Conservation (phyloP, 2,329 filamentous ascomycete genomes). For the Pyrenophora teres region DNA sequence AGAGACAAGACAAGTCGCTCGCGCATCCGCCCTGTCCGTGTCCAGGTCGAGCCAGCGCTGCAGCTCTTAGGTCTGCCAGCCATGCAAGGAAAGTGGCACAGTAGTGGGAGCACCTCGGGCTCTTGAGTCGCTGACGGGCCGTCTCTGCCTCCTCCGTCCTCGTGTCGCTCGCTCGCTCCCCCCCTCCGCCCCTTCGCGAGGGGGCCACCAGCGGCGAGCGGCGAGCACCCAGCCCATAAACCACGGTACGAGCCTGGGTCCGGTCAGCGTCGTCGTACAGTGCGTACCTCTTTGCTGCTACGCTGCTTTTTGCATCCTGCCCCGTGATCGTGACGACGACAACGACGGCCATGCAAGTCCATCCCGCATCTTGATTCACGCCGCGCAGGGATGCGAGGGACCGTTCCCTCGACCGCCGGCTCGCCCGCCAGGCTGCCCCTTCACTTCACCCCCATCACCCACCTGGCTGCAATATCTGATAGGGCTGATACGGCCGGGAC, state of each 20-base stretch:
- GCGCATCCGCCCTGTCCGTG: background rate
- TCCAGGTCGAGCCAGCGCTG: background rate
- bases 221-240: conserved; percentile 18
- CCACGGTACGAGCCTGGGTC: conserved; percentile 27
- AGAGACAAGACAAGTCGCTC: too few species aligned
- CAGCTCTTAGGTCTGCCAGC: background rate
- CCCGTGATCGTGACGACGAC: conserved; percentile 4
- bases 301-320: background rate
- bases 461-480: conserved; percentile 32
- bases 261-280: conserved; percentile 6
- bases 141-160: conserved; percentile 20
- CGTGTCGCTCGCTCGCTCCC: conserved; percentile 8
- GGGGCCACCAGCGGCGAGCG: background rate
- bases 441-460: too few species aligned
- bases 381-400: background rate
- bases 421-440: background rate
- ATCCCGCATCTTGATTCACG: conserved; percentile 29
- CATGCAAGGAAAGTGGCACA: conserved; percentile 13
- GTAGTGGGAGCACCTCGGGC: conserved; percentile 26
- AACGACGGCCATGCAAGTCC: conserved; percentile 7
- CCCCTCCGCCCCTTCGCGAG: conserved; percentile 14
- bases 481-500: conserved; percentile 40
- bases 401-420: conserved; percentile 21
- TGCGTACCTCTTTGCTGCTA: background rate
- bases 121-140: conserved; percentile 28